phyloP scores from a whole-genome alignment of 305 asterid genomes.

The Striga hermonthica region DNA sequence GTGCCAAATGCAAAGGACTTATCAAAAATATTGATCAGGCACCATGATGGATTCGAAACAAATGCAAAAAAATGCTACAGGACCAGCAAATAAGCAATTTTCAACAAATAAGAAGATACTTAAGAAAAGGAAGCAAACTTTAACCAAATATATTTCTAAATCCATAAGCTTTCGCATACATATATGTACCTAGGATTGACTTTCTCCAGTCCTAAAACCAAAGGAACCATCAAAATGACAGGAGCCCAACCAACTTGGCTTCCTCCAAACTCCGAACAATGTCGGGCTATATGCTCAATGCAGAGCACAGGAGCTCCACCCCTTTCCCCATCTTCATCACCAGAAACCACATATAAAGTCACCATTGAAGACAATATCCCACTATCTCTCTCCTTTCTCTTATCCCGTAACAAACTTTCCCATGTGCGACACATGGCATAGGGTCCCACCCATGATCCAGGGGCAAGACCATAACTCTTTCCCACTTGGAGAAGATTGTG shows the following conservation, averaged over 20 bases:
- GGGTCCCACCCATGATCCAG: constrained; percentile 98
- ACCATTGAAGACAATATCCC: constrained; percentile 46
- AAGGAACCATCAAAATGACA: constrained; percentile 76
- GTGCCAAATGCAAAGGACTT: too few species aligned
- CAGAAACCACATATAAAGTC: constrained; percentile 84
- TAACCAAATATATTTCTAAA: background rate
- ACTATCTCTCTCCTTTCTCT: constrained; percentile 41
- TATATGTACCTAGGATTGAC: constrained; percentile 77
- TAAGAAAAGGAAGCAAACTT: background rate
- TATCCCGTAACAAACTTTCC: constrained; percentile 69
- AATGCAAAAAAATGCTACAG: constrained; percentile 5
- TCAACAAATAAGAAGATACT: constrained; percentile 5
- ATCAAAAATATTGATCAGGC: background rate
- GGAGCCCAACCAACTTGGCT: constrained; percentile 67
- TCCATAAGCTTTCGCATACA: constrained; percentile 16
- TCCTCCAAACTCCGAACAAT: constrained; percentile 48
- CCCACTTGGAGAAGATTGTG: constrained; percentile 97
- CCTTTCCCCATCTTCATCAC: constrained; percentile 96
- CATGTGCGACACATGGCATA: constrained; percentile 98
- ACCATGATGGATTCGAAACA: constrained; percentile 10
- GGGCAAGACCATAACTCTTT: constrained; percentile 76
- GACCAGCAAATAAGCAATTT: constrained; percentile 1
- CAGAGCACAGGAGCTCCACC: constrained; percentile 98
- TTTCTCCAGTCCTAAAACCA: constrained; percentile 94
- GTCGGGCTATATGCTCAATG: constrained; percentile 57